Evolutionary conservation across 495 filamentous ascomycete genomes (phyloP).

Genomic region (Aspergillus mulundensis): DNA sequence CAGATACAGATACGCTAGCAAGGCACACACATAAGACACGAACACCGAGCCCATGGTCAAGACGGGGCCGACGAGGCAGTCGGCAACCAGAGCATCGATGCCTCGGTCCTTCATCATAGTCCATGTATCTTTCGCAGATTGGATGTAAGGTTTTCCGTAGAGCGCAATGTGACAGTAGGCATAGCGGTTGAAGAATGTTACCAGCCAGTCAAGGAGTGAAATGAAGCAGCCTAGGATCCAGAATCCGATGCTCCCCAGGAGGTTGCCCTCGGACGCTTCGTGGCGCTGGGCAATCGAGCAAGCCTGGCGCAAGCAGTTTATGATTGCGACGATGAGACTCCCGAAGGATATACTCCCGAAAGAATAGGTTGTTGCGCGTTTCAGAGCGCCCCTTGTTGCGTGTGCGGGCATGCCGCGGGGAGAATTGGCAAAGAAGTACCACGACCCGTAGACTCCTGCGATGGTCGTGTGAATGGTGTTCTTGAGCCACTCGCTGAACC

Average conservation of each 20-base stretch:
- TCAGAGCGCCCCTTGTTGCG: slow-evolving; percentile 69
- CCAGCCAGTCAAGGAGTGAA: slow-evolving; percentile 75
- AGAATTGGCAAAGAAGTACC: slow-evolving; percentile 78
- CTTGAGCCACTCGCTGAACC: slow-evolving; percentile 88
- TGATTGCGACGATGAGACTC: slow-evolving; percentile 78
- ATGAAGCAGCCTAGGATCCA: slow-evolving; percentile 75
- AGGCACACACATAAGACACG: slow-evolving; percentile 73
- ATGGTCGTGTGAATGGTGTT: slow-evolving; percentile 87
- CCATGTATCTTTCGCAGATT: slow-evolving; percentile 85
- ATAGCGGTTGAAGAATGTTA: slow-evolving; percentile 68
- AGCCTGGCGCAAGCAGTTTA: slow-evolving; percentile 75
- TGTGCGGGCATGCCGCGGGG: slow-evolving; percentile 60
- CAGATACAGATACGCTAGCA: slow-evolving; percentile 82
- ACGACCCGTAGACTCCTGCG: slow-evolving; percentile 83
- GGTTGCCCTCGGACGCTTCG: slow-evolving; percentile 62
- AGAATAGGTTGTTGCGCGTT: slow-evolving; percentile 76
- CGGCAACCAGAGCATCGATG: slow-evolving; percentile 83
- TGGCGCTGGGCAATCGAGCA: slow-evolving; percentile 67
- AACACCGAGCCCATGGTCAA: slow-evolving; percentile 83
- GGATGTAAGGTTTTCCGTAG: slow-evolving; percentile 82
- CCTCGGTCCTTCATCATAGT: slow-evolving; percentile 87
- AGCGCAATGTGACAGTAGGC: slow-evolving; percentile 90
- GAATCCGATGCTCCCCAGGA: slow-evolving; percentile 60
- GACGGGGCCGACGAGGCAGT: slow-evolving; percentile 86
- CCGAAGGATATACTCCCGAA: slow-evolving; percentile 89